Evolutionary conservation across 495 filamentous ascomycete genomes (phyloP), one percentile per base, ranked within the genome.

Genomic region (Venustampulla echinocandica): DNA sequence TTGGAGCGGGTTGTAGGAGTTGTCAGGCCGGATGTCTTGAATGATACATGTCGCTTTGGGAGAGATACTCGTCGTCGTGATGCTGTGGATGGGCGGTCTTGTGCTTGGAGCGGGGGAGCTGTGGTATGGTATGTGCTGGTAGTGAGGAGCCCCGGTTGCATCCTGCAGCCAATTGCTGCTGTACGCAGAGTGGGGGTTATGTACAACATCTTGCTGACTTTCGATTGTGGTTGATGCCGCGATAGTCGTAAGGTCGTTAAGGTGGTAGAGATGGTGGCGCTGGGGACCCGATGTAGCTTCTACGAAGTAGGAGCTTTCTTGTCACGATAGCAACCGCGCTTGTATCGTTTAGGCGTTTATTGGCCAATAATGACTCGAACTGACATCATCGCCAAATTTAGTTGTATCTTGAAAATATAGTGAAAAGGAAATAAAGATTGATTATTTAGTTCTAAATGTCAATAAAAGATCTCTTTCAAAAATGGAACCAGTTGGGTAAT

Each of bases 151-250:
- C 49, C 47, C 5, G 56, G 56, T 44, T 55, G 52, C 9, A 59
- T 32, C 5, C 56, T 41, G 19, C 56, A 59, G 50, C 56, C 46
- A 19, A 59, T 47, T 10, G 49, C 56, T 41, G 56, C 56, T 10
- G 46, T 53, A 11, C 56, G 45, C 19, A 59, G 42, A 27, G 44
- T 53, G 19, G 56, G 56, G 28, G 45, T 45, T 49, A 48, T 36
- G 39, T 36, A 41, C 41, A 58, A 27, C 56, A 58, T 58, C 10
- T 46, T 55, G 41, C 10, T 24, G 39, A 37, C 10, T 24, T 2
- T 49, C 50, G 44, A 10, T 42, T 21, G 40, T 24, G 36, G 4
- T 15, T n/a, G n/a, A n/a, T n/a, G n/a, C n/a, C n/a, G n/a, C n/a
- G n/a, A n/a, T n/a, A n/a, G 14, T 48, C 17, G 38, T 27, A 22